Evolutionary conservation across 768 basidiomycete species (phyloP), one percentile per base, ranked within the genome.

Genomic region (Phaffia tasmanica): DNA sequence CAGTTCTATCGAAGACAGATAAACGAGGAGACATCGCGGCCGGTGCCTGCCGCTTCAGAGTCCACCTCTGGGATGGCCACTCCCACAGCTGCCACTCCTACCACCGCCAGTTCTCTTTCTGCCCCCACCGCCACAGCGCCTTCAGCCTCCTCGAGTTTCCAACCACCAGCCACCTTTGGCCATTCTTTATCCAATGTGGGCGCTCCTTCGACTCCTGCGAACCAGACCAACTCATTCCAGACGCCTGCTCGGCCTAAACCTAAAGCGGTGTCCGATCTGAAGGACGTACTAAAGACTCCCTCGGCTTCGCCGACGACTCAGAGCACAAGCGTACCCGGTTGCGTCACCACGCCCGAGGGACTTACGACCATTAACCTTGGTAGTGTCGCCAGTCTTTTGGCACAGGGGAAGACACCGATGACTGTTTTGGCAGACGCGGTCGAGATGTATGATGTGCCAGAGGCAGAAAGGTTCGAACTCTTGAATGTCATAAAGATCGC

Each of bases 391-490:
- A 76, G 88, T 57, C 46, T 29, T 35, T 9, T 64, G 49, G 56
- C 56, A 14, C 29, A 49, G 51, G 76, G 81, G 53, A 85, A 84
- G 75, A 79, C 82, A 46, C 79, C 84, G n/a, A 86, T 88, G 82
- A 82, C 84, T 67, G 81, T 91, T 61, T 80, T 95, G 48, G 83
- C 84, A 25, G 87, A 92, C 70, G 78, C 83, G 32, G 79, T 88
- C 70, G 84, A 87, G 71, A 77, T 77, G 27, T 80, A 88, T 72
- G 77, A 81, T 27, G 80, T 95, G 46, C 87, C 90, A 18, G 83
- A 86, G 25, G 81, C 84, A 46, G 90, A 93, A 75, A 87, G 86
- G 71, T 93, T 89, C 72, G 89, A 93, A 74, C 79, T 95, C 8
- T 79, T 94, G 69, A 89, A 87, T 76, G 86, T 87, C 62, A 87